A percentile compares a stretch with the other conserved stretches of the same genome.
phyloP scores from a whole-genome alignment of 2,329 filamentous ascomycete species.

The Fusarium humuli region DNA sequence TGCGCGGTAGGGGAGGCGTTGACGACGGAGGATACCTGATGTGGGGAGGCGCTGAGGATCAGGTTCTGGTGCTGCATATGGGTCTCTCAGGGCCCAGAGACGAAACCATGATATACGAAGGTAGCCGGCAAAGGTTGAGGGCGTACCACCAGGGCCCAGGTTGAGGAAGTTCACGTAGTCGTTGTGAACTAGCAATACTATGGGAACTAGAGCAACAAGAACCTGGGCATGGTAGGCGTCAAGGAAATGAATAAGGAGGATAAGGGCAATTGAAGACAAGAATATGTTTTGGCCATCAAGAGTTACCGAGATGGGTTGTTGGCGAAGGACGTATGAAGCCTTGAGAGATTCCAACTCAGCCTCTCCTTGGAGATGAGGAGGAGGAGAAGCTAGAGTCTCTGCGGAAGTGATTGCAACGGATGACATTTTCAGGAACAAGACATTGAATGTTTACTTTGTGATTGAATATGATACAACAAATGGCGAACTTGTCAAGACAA shows the following conservation, averaged over 20 bases:
- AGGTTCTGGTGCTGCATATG: slow-evolving; percentile 69
- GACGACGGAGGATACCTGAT: slow-evolving; percentile 66
- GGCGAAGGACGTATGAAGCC: slow-evolving; percentile 47
- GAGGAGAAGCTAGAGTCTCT: slow-evolving; percentile 42
- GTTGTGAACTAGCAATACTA: slow-evolving; percentile 67
- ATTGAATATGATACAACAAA: not conserved
- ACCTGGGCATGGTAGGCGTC: slow-evolving; percentile 61
- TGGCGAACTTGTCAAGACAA: not conserved
- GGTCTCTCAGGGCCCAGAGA: slow-evolving; percentile 76
- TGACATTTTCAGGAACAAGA: slow-evolving; percentile 36
- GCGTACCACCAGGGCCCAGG: slow-evolving; percentile 84
- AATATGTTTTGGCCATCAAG: slow-evolving; percentile 64
- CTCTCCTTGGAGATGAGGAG: slow-evolving; percentile 38
- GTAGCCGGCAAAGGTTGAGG: slow-evolving; percentile 78
- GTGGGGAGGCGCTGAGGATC: slow-evolving; percentile 64
- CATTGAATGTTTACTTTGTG: not conserved
- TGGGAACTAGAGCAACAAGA: slow-evolving; percentile 62
- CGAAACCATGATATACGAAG: slow-evolving; percentile 78
- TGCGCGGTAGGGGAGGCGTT: slow-evolving; percentile 68
- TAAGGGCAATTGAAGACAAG: slow-evolving; percentile 57
- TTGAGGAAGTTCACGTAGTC: slow-evolving; percentile 82
- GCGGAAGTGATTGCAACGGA: slow-evolving; percentile 45
- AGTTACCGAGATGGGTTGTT: slow-evolving; percentile 65
- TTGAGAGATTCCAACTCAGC: slow-evolving; percentile 40
- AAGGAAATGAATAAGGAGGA: slow-evolving; percentile 64